Conservation (phyloP, 2,329 filamentous ascomycete genomes). For the Cladosporium colombiae region DNA sequence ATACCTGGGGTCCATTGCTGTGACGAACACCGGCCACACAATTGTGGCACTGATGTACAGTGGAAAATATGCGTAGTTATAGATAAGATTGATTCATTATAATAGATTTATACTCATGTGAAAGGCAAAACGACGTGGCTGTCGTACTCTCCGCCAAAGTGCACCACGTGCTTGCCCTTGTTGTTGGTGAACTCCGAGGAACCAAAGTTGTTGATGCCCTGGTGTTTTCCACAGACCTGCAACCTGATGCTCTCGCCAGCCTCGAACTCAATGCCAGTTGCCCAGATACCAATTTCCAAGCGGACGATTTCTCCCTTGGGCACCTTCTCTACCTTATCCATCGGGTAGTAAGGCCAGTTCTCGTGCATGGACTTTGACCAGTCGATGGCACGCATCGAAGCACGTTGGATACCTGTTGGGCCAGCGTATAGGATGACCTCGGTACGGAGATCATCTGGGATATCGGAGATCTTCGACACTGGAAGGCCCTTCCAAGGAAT, state of each 20-base stretch:
- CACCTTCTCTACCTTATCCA: slow-evolving; percentile 15
- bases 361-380: slow-evolving; percentile 6
- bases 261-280: slow-evolving; percentile 49
- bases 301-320: slow-evolving; percentile 43
- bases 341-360: slow-evolving; percentile 15
- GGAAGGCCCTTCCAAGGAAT: slow-evolving; percentile 21
- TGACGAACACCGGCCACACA: too few species aligned
- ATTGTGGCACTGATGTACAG: too few species aligned
- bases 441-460: background rate
- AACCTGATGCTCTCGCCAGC: slow-evolving; percentile 31
- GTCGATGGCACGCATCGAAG: slow-evolving; percentile 14
- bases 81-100: background rate
- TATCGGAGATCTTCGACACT: slow-evolving; percentile 45
- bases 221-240: slow-evolving; percentile 2
- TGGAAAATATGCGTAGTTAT: background rate
- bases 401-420: slow-evolving; percentile 14
- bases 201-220: slow-evolving; percentile 10
- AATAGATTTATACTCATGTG: background rate
- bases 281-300: slow-evolving; percentile 52
- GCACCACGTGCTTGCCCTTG: slow-evolving; percentile 14
- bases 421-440: slow-evolving; percentile 14
- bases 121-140: slow-evolving; percentile 15
- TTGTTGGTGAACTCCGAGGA: slow-evolving; percentile 2
- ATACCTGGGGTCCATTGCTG: too few species aligned
- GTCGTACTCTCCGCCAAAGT: slow-evolving; percentile 3